A percentile compares a stretch with the other conserved stretches of the same genome.
These are phyloP conservation scores for Cladophialophora bantiana DNA, from an alignment of 2,329 filamentous ascomycete species.

Conservation along the genomic window DNA sequence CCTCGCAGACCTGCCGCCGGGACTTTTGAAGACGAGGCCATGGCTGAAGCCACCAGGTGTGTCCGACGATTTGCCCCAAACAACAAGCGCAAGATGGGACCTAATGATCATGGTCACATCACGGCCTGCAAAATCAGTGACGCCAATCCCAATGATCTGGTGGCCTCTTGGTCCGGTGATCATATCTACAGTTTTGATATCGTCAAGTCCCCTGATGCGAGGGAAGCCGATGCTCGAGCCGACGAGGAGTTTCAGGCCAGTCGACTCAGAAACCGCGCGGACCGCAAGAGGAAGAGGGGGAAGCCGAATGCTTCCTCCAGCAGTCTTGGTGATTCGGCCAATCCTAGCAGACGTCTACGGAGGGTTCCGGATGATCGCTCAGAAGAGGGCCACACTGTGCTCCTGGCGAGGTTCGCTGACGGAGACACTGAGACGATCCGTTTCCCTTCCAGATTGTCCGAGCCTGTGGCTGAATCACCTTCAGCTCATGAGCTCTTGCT, in stretches of 20 bases:
- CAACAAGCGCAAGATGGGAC: conserved; percentile 62
- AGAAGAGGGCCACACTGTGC: conserved; percentile 55
- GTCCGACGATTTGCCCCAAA: conserved; percentile 71
- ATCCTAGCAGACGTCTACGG: conserved; percentile 56
- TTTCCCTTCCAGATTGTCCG: conserved; percentile 42
- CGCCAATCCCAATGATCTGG: conserved; percentile 70
- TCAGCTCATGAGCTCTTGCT: conserved; percentile 56
- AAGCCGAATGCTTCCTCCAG: conserved; percentile 54
- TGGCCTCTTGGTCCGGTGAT: conserved; percentile 73
- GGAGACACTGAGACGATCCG: conserved; percentile 66
- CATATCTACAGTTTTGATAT: conserved; percentile 72
- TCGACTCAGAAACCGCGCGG: conserved; percentile 47
- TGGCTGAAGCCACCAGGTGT: conserved; percentile 68
- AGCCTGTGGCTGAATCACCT: conserved; percentile 29
- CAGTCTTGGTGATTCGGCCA: conserved; percentile 51
- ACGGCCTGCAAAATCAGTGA: conserved; percentile 75
- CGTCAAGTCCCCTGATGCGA: conserved; percentile 63
- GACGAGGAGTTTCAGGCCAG: conserved; percentile 43
- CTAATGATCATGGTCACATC: conserved; percentile 67
- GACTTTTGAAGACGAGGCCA: conserved; percentile 60
- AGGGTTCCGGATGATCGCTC: conserved; percentile 53
- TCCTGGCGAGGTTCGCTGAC: conserved; percentile 66
- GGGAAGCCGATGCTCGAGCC: conserved; percentile 48
- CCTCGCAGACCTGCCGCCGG: conserved; percentile 50
- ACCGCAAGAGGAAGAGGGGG: conserved; percentile 65